Conservation (phyloP, 2,329 filamentous ascomycete species). For the Penicillium palitans region DNA sequence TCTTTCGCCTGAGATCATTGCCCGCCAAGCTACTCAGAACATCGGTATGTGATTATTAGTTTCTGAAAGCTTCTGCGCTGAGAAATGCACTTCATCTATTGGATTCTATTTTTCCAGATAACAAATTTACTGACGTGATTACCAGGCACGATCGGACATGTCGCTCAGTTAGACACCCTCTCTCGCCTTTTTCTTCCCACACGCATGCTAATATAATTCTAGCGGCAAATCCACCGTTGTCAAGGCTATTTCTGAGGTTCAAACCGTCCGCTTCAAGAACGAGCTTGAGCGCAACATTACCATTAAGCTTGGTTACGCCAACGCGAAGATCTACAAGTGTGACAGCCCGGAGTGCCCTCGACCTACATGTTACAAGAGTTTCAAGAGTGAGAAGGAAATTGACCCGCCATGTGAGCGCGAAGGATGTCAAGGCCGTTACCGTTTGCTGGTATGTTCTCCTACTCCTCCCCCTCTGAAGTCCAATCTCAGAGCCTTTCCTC, state of each 20-base stretch:
- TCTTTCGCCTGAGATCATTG: conserved; percentile 93
- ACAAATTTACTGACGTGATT: conserved; percentile 3
- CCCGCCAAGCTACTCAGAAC: conserved; percentile 97
- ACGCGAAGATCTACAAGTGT: conserved; percentile 99
- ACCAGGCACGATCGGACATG: conserved; percentile 76
- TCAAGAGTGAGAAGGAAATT: conserved; percentile 98
- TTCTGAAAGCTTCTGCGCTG: neutral
- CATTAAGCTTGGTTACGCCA: conserved; percentile 99
- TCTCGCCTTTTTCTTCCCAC: neutral
- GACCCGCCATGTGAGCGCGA: conserved; percentile 94
- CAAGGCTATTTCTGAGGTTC: conserved; percentile 97
- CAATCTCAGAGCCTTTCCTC: neutral
- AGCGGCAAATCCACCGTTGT: conserved; percentile 95
- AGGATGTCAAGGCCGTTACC: conserved; percentile 83
- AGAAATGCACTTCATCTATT: neutral
- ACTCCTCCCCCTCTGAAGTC: neutral
- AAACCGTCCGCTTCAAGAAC: conserved; percentile 99
- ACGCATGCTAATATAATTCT: neutral
- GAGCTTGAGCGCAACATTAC: conserved; percentile 99
- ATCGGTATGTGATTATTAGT: conserved; percentile 64
- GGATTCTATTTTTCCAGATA: neutral
- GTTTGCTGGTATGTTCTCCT: conserved; percentile 85
- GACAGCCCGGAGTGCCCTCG: conserved; percentile 87
- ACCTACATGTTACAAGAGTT: conserved; percentile 93
- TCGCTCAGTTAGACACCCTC: conserved; percentile 65